Percentiles rank a stretch among this genome's conserved stretches.
Evolutionary conservation across 2,329 filamentous ascomycete species (phyloP).

Genomic region (Rhynchosporium secalis): DNA sequence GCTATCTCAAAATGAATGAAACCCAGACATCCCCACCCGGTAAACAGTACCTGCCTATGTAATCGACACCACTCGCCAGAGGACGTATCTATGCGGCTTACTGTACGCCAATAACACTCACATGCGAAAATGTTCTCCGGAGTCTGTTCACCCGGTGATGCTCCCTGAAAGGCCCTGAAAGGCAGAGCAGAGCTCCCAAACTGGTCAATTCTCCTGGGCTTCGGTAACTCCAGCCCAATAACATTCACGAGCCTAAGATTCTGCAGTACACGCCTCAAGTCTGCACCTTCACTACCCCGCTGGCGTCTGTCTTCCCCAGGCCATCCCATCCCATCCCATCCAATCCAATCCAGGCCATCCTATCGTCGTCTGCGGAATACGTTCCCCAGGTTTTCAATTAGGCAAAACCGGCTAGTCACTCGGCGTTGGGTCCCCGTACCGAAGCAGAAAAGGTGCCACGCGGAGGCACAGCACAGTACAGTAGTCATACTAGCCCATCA

Average conservation of each 20-base stretch:
- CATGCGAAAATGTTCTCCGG: too few species aligned
- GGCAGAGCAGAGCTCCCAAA: too few species aligned
- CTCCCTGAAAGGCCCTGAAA: too few species aligned
- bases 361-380: constrained; percentile 15
- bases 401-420: constrained; percentile 14
- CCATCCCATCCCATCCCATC: neutral
- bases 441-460: constrained; percentile 1
- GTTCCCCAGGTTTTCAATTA: constrained; percentile 21
- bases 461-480: constrained; percentile 8
- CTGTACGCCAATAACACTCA: too few species aligned
- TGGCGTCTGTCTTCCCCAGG: neutral
- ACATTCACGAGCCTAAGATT: neutral
- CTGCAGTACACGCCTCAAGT: neutral
- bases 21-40: too few species aligned
- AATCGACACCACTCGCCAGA: too few species aligned
- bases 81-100: too few species aligned
- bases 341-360: neutral
- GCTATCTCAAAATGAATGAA: too few species aligned
- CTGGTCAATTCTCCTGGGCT: too few species aligned
- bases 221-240: too few species aligned
- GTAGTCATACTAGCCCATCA: neutral
- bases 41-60: too few species aligned
- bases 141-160: too few species aligned
- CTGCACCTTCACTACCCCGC: constrained; percentile 4
- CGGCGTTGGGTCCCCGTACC: neutral